Base-by-base conservation (phyloP, 305 asterid species). In the Rubia occidens region DNA sequence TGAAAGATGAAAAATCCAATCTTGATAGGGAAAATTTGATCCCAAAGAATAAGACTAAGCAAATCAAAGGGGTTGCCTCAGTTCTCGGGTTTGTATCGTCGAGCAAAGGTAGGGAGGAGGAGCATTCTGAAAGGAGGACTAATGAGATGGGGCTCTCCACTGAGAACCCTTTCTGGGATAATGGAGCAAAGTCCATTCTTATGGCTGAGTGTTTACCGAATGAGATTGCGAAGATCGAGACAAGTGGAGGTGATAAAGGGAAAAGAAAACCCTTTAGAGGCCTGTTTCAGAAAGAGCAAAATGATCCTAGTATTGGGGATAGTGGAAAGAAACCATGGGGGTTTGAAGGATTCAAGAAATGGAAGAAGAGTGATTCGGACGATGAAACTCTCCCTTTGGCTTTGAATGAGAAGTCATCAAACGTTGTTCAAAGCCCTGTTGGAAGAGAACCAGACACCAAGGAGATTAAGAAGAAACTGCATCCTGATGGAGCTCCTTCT, bases 321-420 rank as follows among this genome's bases (percentile, higher is more conserved):
- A 32, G 43, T 67, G 73, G 83, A 60, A 85, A 84, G 75, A 90
- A 79, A 66, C 80, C 70, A 47, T 81, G 84, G 96, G 82, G 84
- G 0, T 79, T 85, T 76, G 94, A 86, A 66, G 91, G 91, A 67
- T 82, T 90, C 59, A 91, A 79, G 89, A 91, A 86, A 82, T 91
- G 91, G 97, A 91, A 71, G 80, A 91, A 75, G 75, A 82, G 64
- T 60, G 86, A 85, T 10, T 59, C 77, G 1, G 82, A 80, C 15
- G 88, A 85, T 6, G 91, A 83, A 76, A 88, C 83, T 9, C 82
- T 80, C 62, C 91, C 91, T 2, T 56, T 85, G 79, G 85, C 96
- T 29, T 81, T 81, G 18, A 64, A 35, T 71, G 91, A 83, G 64
- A 91, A 85, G 76, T 85, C 88, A 29, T 85, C 88, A 29, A 88